phyloP scores from a whole-genome alignment of 139 green algal genomes.

The Chlorella sp. region DNA sequence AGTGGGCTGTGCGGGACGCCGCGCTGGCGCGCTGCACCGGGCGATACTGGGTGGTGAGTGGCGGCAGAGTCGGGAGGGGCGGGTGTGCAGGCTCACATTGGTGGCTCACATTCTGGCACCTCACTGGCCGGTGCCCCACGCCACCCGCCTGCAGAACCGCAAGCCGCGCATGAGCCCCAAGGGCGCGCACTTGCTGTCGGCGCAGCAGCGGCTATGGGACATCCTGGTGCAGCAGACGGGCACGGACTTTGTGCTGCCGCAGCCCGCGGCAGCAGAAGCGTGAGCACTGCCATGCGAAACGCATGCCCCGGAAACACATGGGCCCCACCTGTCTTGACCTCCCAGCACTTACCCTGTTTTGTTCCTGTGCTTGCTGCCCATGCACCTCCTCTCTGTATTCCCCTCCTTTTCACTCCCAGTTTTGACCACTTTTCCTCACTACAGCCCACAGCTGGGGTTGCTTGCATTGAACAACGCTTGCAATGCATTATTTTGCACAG shows the following conservation, averaged over 20 bases:
- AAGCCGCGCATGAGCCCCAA: slow-evolving; percentile 11
- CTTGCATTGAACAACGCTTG: no score
- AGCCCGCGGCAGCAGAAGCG: neutral
- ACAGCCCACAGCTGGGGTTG: no score
- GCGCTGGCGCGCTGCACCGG: slow-evolving; percentile 5
- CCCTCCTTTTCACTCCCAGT: no score
- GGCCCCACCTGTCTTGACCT: no score
- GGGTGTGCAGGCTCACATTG: no score
- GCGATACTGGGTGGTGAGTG: neutral
- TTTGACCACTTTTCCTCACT: no score
- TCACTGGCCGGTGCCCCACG: neutral
- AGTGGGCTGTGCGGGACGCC: slow-evolving; percentile 10
- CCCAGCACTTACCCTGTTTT: no score
- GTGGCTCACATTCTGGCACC: no score
- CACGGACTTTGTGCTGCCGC: neutral
- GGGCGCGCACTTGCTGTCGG: neutral
- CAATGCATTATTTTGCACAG: no score
- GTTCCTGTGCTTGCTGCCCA: no score
- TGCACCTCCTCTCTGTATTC: no score
- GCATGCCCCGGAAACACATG: neutral
- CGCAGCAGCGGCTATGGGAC: slow-evolving; percentile 39
- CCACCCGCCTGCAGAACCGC: slow-evolving; percentile 30
- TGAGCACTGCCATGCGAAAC: neutral
- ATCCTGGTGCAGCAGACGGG: slow-evolving; percentile 30
- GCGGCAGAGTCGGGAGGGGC: no score